phyloP scores from a whole-genome alignment of 2,329 filamentous ascomycete species.

The Harringtonia aguacate region DNA sequence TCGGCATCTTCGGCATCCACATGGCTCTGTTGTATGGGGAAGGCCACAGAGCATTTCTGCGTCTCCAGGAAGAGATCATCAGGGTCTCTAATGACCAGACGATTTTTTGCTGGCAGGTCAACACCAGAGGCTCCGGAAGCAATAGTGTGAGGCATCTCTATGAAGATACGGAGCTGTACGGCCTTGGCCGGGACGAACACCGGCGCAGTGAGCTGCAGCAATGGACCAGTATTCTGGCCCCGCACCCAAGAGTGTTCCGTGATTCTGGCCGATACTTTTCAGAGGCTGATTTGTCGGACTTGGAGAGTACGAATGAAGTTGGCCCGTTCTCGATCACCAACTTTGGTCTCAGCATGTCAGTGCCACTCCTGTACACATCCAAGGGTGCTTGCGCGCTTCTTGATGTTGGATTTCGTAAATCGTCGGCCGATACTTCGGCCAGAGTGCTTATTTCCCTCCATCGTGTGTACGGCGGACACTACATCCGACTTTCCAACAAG shows the following conservation, averaged over 20 bases:
- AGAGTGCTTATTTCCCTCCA: constrained; percentile 6
- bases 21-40: constrained; percentile 21
- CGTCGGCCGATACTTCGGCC: not conserved
- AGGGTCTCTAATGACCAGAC: constrained; percentile 17
- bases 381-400: constrained; percentile 8
- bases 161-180: not conserved
- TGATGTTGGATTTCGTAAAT: constrained; percentile 4
- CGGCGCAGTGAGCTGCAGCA: constrained; percentile 1
- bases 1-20: constrained; percentile 18
- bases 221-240: constrained; percentile 11
- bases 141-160: not conserved
- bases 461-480: constrained; percentile 3
- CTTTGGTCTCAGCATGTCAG: constrained; percentile 8
- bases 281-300: not conserved
- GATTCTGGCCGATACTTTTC: constrained; percentile 5
- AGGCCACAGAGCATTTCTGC: constrained; percentile 13
- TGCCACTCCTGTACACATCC: constrained; percentile 8
- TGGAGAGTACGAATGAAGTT: not conserved
- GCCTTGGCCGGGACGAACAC: not conserved
- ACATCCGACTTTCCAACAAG: constrained; percentile 6
- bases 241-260: constrained; percentile 7
- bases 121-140: not conserved
- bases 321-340: constrained; percentile 9
- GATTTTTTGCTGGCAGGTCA: constrained; percentile 17
- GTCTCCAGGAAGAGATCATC: constrained; percentile 19